phyloP scores from a whole-genome alignment of 805 yeast genomes.

The Starmerella potacharoeniae region DNA sequence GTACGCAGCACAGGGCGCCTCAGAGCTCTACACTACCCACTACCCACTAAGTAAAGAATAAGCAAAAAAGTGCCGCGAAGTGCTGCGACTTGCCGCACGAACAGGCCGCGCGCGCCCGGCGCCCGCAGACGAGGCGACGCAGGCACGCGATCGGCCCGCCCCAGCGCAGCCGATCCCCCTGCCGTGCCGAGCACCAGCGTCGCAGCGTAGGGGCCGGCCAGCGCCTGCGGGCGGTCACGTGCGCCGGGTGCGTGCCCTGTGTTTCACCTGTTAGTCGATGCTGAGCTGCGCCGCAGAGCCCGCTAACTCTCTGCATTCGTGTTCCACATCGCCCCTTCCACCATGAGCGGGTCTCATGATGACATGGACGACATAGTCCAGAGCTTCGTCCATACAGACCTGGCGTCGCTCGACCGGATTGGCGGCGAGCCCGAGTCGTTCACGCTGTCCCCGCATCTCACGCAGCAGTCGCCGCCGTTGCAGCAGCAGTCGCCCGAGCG shows the following conservation, averaged over 20 bases:
- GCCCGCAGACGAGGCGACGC: too few species aligned
- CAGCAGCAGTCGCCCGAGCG: neutral
- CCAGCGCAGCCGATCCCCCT: too few species aligned
- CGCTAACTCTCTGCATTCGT: neutral
- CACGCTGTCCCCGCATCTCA: conserved; percentile 20
- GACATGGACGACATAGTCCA: conserved; percentile 27
- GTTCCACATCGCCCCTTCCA: neutral
- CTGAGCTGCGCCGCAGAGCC: conserved; percentile 1
- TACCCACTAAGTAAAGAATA: too few species aligned
- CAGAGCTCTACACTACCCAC: too few species aligned
- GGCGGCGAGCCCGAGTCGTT: conserved; percentile 22
- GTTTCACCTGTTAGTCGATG: neutral
- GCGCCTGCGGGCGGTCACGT: neutral
- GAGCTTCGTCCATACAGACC: conserved; percentile 26
- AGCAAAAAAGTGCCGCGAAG: too few species aligned
- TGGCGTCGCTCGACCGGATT: conserved; percentile 26
- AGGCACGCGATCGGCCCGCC: too few species aligned
- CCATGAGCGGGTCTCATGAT: conserved; percentile 7
- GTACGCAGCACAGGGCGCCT: too few species aligned
- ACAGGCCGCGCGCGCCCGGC: too few species aligned
- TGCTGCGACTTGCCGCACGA: too few species aligned
- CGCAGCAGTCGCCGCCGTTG: conserved; percentile 16
- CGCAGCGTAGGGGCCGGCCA: too few species aligned
- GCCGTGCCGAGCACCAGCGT: too few species aligned
- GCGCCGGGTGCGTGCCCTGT: neutral